Evolutionary conservation across 2,329 filamentous ascomycete genomes (phyloP).

Genomic region (Orbilia ellipsospora): DNA sequence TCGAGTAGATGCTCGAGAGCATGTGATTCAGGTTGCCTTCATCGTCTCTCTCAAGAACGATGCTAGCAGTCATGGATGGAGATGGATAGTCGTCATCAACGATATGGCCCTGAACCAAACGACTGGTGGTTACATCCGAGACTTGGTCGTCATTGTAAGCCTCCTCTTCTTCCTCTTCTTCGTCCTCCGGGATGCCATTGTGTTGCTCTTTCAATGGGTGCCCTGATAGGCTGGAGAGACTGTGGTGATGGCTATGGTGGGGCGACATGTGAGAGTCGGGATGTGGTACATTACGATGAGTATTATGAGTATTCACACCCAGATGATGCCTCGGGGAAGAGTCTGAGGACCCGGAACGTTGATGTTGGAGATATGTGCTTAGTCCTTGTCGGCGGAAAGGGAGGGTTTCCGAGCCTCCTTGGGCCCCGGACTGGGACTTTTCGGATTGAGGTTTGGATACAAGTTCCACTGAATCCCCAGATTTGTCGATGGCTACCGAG

Average conservation of each 20-base stretch:
- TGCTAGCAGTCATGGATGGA: slow-evolving; percentile 73
- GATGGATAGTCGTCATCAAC: slow-evolving; percentile 94
- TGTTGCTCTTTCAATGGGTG: slow-evolving; percentile 52
- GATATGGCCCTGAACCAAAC: slow-evolving; percentile 91
- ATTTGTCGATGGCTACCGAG: slow-evolving; percentile 27
- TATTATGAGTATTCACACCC: slow-evolving; percentile 35
- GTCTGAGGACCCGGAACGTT: slow-evolving; percentile 51
- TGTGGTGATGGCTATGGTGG: slow-evolving; percentile 42
- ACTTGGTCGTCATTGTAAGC: slow-evolving; percentile 83
- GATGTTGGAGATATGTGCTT: slow-evolving; percentile 49
- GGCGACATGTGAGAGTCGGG: slow-evolving; percentile 52
- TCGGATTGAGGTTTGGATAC: slow-evolving; percentile 42
- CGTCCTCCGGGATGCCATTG: slow-evolving; percentile 39
- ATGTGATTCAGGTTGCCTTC: slow-evolving; percentile 79
- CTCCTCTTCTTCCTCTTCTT: slow-evolving; percentile 63
- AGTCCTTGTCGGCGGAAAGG: slow-evolving; percentile 54
- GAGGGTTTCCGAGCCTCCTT: slow-evolving; percentile 59
- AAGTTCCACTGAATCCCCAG: slow-evolving; percentile 23
- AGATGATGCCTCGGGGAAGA: slow-evolving; percentile 45
- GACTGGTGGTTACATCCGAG: slow-evolving; percentile 88
- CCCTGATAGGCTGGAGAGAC: slow-evolving; percentile 27
- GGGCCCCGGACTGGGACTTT: slow-evolving; percentile 9
- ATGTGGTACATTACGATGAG: slow-evolving; percentile 48
- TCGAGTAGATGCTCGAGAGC: slow-evolving; percentile 80
- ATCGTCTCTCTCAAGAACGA: slow-evolving; percentile 66